These are phyloP conservation scores for Mariannaea elegans DNA, from an alignment of 2,329 filamentous ascomycete genomes.

Conservation along the genomic window DNA sequence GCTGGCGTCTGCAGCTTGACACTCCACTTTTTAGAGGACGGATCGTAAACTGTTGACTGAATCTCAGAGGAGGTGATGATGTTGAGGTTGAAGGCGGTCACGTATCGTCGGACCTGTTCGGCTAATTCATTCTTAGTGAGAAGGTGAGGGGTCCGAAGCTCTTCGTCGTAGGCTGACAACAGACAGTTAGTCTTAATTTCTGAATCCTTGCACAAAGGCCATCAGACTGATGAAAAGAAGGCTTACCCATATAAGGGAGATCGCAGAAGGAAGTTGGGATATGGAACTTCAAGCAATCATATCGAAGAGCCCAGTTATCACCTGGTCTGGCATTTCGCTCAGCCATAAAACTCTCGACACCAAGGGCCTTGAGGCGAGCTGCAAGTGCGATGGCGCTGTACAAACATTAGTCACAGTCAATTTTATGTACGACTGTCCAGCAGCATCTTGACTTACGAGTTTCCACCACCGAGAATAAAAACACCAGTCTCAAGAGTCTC, in stretches of 20 bases:
- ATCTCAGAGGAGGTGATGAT: slow-evolving; percentile 19
- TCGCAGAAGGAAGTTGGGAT: slow-evolving; percentile 28
- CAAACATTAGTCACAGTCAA: background rate
- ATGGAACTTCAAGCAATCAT: slow-evolving; percentile 28
- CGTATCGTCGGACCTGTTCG: slow-evolving; percentile 15
- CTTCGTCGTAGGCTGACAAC: slow-evolving; percentile 19
- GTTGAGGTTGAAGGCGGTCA: slow-evolving; percentile 21
- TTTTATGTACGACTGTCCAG: background rate
- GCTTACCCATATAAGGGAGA: slow-evolving; percentile 25
- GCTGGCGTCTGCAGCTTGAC: slow-evolving; percentile 3
- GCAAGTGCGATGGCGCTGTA: slow-evolving; percentile 17
- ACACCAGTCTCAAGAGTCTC: slow-evolving; percentile 1
- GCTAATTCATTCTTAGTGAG: slow-evolving; percentile 28
- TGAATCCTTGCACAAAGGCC: too few species aligned
- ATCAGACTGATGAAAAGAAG: too few species aligned
- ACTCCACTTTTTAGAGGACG: background rate
- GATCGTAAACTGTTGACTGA: slow-evolving; percentile 12
- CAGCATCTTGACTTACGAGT: slow-evolving; percentile 14
- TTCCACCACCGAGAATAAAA: slow-evolving; percentile 29
- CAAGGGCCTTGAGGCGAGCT: slow-evolving; percentile 24
- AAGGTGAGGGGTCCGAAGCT: slow-evolving; percentile 13
- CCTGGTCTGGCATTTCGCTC: slow-evolving; percentile 20
- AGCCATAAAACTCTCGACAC: slow-evolving; percentile 23
- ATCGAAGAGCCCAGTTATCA: slow-evolving; percentile 28
- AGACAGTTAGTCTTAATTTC: background rate